Base-by-base conservation (phyloP, 208 protist genomes). In the Herpetomonas tarakana region DNA sequence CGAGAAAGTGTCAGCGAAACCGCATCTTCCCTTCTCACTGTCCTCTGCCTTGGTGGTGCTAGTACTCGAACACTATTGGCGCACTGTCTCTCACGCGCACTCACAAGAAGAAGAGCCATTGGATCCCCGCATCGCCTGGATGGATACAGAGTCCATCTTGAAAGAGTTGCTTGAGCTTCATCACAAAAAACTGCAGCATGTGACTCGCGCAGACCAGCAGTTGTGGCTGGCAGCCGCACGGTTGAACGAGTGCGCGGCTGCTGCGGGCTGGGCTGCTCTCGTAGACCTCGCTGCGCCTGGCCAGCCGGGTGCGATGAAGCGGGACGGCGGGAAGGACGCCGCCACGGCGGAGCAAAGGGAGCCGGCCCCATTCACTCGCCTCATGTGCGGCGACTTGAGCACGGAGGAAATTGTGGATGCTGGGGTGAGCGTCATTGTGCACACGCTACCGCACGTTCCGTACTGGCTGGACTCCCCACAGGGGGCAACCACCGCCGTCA, bases 121-220 rank as follows among this genome's bases (percentile, higher is more conserved):
- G n/a, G n/a, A n/a, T n/a, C n/a, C n/a, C n/a, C n/a, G n/a, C n/a
- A n/a, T n/a, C n/a, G n/a, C n/a, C n/a, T n/a, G n/a, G n/a, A 70
- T 75, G 69, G 58, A 75, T 27, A 46, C 46, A 12, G 31, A 57
- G 0, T 58, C 57, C 27, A 9, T 75, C 26, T 52, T 75, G 7
- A 7, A n/a, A 6, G 14, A 47, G 11, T 53, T 65, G 9, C 3
- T 26, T 9, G 38, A 46, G 22, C 28, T 60, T 2, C 57, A 76
- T 27, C 25, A 49, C 25, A 55, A 0, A 29, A 76, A 66, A 22
- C 25, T 49, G 4, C 3, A 30, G 19, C 21, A 38, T 22, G 52
- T 76, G 14, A 49, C 41, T 19, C 47, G 58, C 47, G 63, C 63
- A 2, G 19, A 51, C 2, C 11, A 19, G n/a, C 52, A 29, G 24